Evolutionary conservation across 169 alveolate species (phyloP).

Genomic region (Neospora caninum): DNA sequence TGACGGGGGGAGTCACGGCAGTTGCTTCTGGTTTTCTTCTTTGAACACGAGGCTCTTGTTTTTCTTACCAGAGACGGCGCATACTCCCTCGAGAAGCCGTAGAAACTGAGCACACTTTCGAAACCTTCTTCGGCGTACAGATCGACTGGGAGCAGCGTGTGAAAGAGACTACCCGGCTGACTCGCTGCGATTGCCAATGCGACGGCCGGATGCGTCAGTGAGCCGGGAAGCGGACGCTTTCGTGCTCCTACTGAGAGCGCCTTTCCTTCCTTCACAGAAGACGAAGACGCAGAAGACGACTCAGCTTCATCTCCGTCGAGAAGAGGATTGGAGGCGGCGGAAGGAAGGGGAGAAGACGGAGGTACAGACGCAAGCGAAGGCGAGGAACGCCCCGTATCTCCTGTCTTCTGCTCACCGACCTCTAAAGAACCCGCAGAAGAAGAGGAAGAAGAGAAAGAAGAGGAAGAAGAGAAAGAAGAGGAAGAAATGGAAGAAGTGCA

Average conservation of each 20-base stretch:
- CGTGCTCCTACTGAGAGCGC: no score
- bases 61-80: slow-evolving; percentile 1
- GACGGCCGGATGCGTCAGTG: background rate
- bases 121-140: slow-evolving; percentile 50
- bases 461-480: no score
- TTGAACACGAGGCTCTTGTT: no score
- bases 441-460: no score
- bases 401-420: no score
- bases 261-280: no score
- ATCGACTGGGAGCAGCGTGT: slow-evolving; percentile 41
- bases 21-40: no score
- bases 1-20: no score
- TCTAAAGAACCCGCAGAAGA: no score
- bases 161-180: slow-evolving; percentile 66
- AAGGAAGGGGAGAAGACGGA: background rate
- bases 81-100: slow-evolving; percentile 21
- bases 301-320: background rate
- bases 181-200: slow-evolving; percentile 49
- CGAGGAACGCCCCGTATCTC: background rate
- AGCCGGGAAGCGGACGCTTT: no score
- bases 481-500: no score
- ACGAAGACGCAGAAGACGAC: background rate
- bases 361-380: background rate
- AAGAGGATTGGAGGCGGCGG: background rate
- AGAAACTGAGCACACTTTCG: slow-evolving; percentile 38